Evolutionary conservation across 2,329 filamentous ascomycete genomes (phyloP), one percentile per base, ranked within the genome.

Genomic region (Microsporum audouinii): DNA sequence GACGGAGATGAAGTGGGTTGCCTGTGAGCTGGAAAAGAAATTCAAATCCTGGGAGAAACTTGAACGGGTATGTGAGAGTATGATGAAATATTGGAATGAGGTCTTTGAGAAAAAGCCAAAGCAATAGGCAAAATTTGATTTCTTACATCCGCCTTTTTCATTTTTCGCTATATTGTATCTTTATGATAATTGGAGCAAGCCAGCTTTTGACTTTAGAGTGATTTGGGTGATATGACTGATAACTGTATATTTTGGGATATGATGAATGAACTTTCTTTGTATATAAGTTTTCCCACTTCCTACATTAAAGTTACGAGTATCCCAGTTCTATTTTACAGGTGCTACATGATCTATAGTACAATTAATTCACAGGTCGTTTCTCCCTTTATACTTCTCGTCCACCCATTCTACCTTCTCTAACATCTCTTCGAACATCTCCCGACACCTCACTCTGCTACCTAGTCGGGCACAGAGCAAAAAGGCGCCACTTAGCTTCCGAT

Each of bases 401-500:
- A 61, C 59, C 64, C 63, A 63, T 57, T 69, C 65, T 2, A 68
- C 71, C 59, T 69, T 70, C 17, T 66, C 60, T 53, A 75, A 61
- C 34, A 72, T 71, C 59, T 73, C 67, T 14, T 63, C 63, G 63
- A 99, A 99, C 76, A 99, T 76, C 62, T 88, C 85, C 65, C 87
- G 84, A 68, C 92, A 96, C 61, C 80, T 79, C 2, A 99, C 91
- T 65, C 84, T 82, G 72, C 90, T 96, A 2, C 89, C 91, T 63
- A 99, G 73, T 66, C 85, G 83, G 0, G 94, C 91, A 73, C 94
- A 99, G 17, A 99, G 79, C 69, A 99, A 75, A 71, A 99, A 99
- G 0, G 94, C 95, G 0, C 94, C 94, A 72, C 91, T 96, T 60
- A 99, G 77, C 77, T 99, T 99, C 63, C 94, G 84, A 75, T 99